Conservation (phyloP, 345 rosid species). For the Anacardium occidentale region DNA sequence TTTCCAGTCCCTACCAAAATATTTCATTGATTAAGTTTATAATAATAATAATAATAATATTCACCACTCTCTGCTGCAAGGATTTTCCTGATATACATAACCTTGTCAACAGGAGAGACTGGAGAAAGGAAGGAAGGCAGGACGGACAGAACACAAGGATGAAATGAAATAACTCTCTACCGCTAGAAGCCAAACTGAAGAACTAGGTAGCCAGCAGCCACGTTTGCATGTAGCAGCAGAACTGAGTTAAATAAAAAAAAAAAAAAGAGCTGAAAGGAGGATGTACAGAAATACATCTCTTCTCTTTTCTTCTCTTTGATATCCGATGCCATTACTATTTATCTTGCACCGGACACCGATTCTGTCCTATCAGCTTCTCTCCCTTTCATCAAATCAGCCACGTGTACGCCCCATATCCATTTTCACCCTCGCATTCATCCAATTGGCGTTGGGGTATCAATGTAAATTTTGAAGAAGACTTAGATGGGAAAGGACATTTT, state of each 20-base stretch:
- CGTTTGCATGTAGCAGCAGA: not conserved
- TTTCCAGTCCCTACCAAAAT: no score
- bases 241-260: not conserved
- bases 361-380: not conserved
- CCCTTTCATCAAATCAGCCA: conserved; percentile 10
- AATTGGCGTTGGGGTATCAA: conserved; percentile 9
- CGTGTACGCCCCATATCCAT: conserved; percentile 33
- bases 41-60: no score
- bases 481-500: conserved; percentile 23
- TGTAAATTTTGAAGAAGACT: not conserved
- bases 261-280: no score
- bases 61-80: no score
- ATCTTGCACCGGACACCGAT: not conserved
- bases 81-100: no score
- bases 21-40: no score
- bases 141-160: no score
- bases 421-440: not conserved
- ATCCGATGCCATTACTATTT: no score
- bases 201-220: not conserved
- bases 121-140: no score
- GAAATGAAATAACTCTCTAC: not conserved
- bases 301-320: not conserved
- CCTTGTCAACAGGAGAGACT: no score
- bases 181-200: not conserved
- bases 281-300: no score